Evolutionary conservation across 441 rosid species (phyloP).

Genomic region (Adansonia grandidieri): DNA sequence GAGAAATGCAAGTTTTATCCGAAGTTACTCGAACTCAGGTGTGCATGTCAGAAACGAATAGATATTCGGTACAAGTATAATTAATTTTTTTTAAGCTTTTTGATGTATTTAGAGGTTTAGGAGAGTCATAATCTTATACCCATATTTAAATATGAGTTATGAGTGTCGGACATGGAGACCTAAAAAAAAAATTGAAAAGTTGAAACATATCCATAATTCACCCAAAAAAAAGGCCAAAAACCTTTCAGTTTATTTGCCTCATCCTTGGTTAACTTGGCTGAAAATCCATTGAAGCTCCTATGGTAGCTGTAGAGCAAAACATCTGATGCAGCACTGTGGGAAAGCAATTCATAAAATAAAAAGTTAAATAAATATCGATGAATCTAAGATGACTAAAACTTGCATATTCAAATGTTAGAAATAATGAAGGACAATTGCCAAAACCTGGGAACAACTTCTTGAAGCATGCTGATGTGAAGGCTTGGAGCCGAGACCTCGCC

Average conservation of each 20-base stretch:
- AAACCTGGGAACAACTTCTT: conserved; percentile 42
- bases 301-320: conserved; percentile 46
- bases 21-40: too few species aligned
- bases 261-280: conserved; percentile 46
- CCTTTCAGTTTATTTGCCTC: conserved; percentile 45
- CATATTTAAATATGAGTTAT: too few species aligned
- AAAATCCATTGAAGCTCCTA: conserved; percentile 64
- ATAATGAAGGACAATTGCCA: too few species aligned
- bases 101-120: too few species aligned
- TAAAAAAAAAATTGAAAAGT: too few species aligned
- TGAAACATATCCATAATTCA: neutral
- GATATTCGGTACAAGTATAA: too few species aligned
- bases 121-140: too few species aligned
- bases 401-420: neutral
- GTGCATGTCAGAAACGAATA: too few species aligned
- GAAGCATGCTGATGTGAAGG: conserved; percentile 37
- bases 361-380: neutral
- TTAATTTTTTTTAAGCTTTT: too few species aligned
- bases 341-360: conserved; percentile 4
- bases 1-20: neutral
- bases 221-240: neutral
- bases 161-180: too few species aligned
- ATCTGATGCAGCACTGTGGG: conserved; percentile 34
- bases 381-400: neutral
- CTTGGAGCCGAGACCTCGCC: conserved; percentile 30